Base-by-base conservation (phyloP, 805 yeast species). In the Saccharomycopsis malanga region DNA sequence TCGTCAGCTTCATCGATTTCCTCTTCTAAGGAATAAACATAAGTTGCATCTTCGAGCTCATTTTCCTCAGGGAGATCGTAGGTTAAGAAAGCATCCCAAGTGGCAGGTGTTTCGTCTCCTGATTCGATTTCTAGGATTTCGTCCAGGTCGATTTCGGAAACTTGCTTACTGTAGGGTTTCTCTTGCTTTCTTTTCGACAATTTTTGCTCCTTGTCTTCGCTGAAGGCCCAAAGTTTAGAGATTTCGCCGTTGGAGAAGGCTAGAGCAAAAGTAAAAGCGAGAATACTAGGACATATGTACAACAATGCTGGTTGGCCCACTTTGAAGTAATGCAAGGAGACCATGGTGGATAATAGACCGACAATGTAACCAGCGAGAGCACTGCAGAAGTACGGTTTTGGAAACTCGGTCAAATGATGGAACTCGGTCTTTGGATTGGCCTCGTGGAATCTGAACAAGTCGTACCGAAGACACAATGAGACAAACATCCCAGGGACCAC, bases 281-380 rank as follows among this genome's bases (percentile, higher is more conserved):
- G 29, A 24, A 73, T 39, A 3, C 64, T 56, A 3, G 88, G 88
- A 3, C 79, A 79, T 22, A 82, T 60, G 57, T 80, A 82, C 17
- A 83, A 57, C 52, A 83, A 62, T 0, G 87, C 87, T 1, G 88
- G 88, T 60, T 81, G 88, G 0, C 79, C 86, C 9, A 56, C 59
- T 1, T 69, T 55, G 51, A 56, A 73, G 3, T 56, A 43, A 27
- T 64, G 62, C 42, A 73, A 59, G 2, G 69, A 73, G 2, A 51
- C 54, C 42, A 72, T 61, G 1, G 87, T 75, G 0, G 57, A 41
- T 0, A 59, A 20, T 34, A 82, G 57, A 0, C 78, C 81, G n/a
- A 67, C 4, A 0, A 62, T 46, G 58, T 82, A 82, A 9, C 76
- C 70, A 2, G 67, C 32, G n/a, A 80, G 20, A 2, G 77, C 66